Conservation (phyloP, 208 protist species). For the Paratrypanosoma confusum region DNA sequence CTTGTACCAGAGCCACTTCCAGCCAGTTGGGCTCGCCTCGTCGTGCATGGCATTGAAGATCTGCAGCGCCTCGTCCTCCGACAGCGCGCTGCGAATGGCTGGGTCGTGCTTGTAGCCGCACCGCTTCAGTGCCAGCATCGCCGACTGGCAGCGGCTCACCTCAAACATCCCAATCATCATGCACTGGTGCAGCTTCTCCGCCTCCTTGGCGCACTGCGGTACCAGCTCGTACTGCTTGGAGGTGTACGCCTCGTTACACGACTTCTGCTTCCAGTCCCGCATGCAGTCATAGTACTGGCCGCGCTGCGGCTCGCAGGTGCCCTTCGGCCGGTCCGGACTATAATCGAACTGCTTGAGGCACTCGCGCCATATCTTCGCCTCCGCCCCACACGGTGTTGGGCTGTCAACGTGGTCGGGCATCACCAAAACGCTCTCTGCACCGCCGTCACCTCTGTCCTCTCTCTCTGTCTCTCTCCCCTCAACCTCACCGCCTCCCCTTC, state of each 20-base stretch:
- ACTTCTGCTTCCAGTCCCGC: conserved; percentile 47
- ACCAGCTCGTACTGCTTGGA: conserved; percentile 51
- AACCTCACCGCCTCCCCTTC: too few relatives aligned
- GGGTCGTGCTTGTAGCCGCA: conserved; percentile 48
- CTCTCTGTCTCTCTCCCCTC: too few relatives aligned
- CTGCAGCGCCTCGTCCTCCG: conserved; percentile 39
- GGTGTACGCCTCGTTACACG: conserved; percentile 31
- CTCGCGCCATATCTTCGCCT: conserved; percentile 65
- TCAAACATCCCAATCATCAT: conserved; percentile 89
- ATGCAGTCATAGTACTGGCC: conserved; percentile 67
- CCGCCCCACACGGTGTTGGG: conserved; percentile 46
- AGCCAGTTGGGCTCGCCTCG: conserved; percentile 40
- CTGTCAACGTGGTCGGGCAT: conserved; percentile 19
- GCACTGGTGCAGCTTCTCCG: conserved; percentile 75
- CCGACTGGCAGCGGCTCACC: conserved; percentile 46
- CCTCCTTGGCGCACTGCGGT: conserved; percentile 40
- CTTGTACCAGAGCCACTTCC: conserved; percentile 62
- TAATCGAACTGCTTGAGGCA: conserved; percentile 84
- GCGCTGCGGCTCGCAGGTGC: conserved; percentile 62
- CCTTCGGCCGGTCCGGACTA: conserved; percentile 50
- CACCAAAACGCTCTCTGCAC: too few relatives aligned
- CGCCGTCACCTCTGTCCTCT: too few relatives aligned
- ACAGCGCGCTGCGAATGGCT: conserved; percentile 33
- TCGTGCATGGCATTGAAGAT: conserved; percentile 27
- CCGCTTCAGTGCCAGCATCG: conserved; percentile 68